Evolutionary conservation across 352 stramenopile genomes (phyloP), one percentile per base, ranked within the genome.

Genomic region (Phytophthora multivora): DNA sequence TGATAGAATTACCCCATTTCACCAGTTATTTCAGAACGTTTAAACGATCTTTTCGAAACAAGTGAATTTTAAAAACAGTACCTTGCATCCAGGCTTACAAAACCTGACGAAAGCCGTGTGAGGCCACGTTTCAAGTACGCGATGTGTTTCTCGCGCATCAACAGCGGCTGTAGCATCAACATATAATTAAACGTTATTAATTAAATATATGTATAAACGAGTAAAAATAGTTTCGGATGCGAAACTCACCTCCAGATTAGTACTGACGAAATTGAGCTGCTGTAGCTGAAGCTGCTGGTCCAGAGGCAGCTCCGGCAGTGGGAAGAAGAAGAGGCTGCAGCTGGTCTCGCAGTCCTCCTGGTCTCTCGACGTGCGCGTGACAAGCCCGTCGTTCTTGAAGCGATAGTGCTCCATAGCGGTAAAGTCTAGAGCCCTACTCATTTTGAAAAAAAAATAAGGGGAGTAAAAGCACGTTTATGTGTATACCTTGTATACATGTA

Each of bases 301-400:
- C 40, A 80, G 26, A 0, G 80, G 75, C 30, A 98, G 71, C 33
- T 79, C 69, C 7, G 75, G 68, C 15, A 98, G 71, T 48, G 95
- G 88, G 54, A 97, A 91, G 76, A 97, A 98, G 69, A 97, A 98
- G 45, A 96, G 91, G 35, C 68, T 50, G 63, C 90, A 97, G 78
- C 95, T 96, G 40, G 77, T 28, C 77, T 98, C 95, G 39, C 90
- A 97, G 35, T 94, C 81, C 33, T 90, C 59, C 74, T 98, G 93
- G 47, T 91, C 80, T 39, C 33, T 53, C 42, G 83, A 80, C 53
- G 84, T 90, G 42, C 71, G 70, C 15, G 84, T 90, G 9, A 51
- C 31, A 13, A 90, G 50, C 18, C 69, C 69, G 50, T 91, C 79
- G 68, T 61, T 79, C 47, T 84, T 83, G 55, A 66, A 70, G 63